Evolutionary conservation across 2,329 filamentous ascomycete genomes (phyloP).

Genomic region (Sarocladiaceae sp.): DNA sequence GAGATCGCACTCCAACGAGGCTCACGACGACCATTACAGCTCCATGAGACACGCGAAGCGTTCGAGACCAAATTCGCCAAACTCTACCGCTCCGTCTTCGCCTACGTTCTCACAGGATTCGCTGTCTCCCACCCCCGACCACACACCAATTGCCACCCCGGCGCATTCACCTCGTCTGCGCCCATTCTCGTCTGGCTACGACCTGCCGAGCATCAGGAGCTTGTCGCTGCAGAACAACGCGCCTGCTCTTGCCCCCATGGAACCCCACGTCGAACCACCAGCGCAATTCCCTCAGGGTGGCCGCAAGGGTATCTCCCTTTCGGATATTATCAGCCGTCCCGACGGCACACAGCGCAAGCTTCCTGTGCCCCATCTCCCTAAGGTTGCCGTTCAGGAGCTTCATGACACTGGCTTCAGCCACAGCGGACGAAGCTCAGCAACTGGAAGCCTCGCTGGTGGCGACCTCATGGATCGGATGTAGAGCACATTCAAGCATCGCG

Average conservation of each 20-base stretch:
- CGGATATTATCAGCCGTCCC: conserved; percentile 85
- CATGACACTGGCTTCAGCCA: conserved; percentile 60
- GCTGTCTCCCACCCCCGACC: conserved; percentile 88
- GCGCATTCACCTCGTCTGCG: conserved; percentile 89
- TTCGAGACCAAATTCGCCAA: conserved; percentile 86
- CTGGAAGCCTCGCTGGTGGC: conserved; percentile 69
- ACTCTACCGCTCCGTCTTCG: conserved; percentile 91
- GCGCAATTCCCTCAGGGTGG: conserved; percentile 27
- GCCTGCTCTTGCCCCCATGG: conserved; percentile 52
- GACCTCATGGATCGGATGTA: conserved; percentile 56
- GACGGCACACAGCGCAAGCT: conserved; percentile 87
- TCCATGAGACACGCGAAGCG: conserved; percentile 71
- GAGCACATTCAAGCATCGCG: conserved; percentile 9
- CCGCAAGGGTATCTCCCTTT: conserved; percentile 69
- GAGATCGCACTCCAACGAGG: conserved; percentile 75
- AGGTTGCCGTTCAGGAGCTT: conserved; percentile 81
- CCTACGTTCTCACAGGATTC: conserved; percentile 96
- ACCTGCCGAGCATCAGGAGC: conserved; percentile 78
- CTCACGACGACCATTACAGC: conserved; percentile 71
- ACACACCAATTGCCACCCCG: conserved; percentile 96
- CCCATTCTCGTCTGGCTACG: conserved; percentile 62
- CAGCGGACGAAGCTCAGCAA: conserved; percentile 71
- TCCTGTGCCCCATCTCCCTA: conserved; percentile 84
- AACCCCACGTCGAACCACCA: conserved; percentile 45
- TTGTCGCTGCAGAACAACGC: conserved; percentile 47